phyloP scores from a whole-genome alignment of 192 early-diverging fungal species.

The Coemansia sp. region DNA sequence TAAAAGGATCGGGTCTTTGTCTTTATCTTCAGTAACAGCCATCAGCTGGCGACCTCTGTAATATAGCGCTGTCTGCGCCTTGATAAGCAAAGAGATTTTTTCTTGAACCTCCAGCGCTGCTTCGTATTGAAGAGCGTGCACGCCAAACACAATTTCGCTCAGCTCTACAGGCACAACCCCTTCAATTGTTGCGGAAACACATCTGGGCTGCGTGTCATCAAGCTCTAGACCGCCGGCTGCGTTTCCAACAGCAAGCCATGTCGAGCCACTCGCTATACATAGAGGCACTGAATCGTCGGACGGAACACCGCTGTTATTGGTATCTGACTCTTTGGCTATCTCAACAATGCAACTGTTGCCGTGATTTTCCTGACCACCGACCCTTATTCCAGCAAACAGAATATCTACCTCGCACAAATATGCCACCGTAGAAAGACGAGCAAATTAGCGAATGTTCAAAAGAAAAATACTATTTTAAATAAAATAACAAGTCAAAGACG shows the following conservation, averaged over 20 bases:
- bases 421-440: not conserved
- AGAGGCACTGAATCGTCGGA: not conserved
- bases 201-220: not conserved
- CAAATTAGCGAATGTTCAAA: not conserved
- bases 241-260: conserved; percentile 16
- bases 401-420: not conserved
- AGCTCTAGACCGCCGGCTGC: not conserved
- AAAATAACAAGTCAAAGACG: no score
- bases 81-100: conserved; percentile 20
- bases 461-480: no score
- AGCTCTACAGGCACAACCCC: conserved; percentile 29
- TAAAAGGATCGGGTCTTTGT: conserved; percentile 2
- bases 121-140: conserved; percentile 24
- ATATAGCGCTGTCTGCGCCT: conserved; percentile 6
- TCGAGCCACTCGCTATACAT: conserved; percentile 12
- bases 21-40: not conserved
- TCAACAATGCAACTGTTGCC: not conserved
- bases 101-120: conserved; percentile 22
- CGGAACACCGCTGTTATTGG: not conserved
- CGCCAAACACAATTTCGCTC: conserved; percentile 46
- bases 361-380: not conserved
- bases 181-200: conserved; percentile 20
- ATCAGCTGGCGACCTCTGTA: conserved; percentile 12
- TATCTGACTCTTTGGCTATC: not conserved
- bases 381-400: not conserved